phyloP scores from a whole-genome alignment of 129 eudicot species.

The Flaveria robusta region DNA sequence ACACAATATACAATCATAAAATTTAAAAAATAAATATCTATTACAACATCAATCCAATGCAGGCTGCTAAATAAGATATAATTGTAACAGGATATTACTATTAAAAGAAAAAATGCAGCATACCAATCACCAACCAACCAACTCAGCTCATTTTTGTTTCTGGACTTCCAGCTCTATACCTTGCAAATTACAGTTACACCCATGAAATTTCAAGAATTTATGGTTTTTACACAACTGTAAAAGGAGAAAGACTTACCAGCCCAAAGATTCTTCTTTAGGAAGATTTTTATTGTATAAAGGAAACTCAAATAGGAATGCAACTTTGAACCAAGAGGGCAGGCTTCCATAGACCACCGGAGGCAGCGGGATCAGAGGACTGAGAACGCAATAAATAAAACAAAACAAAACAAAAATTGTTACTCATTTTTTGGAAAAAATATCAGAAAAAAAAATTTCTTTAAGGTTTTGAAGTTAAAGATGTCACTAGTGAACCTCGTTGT shows the following conservation, averaged over 20 bases:
- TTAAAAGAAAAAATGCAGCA: neutral
- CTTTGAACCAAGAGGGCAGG: constrained; percentile 74
- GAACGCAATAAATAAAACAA: neutral
- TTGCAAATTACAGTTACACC: constrained; percentile 38
- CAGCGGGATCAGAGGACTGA: constrained; percentile 86
- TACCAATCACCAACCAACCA: constrained; percentile 16
- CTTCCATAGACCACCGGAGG: constrained; percentile 68
- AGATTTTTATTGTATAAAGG: constrained; percentile 80
- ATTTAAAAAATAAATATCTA: neutral
- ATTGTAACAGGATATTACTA: neutral
- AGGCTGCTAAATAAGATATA: constrained; percentile 12
- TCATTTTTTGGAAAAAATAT: constrained; percentile 12
- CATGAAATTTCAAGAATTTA: constrained; percentile 17
- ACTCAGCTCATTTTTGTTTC: constrained; percentile 31
- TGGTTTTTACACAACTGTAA: neutral
- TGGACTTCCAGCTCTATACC: constrained; percentile 31
- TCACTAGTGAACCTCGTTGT: constrained; percentile 65
- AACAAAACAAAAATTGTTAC: neutral
- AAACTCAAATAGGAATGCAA: constrained; percentile 78
- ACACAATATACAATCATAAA: constrained; percentile 8
- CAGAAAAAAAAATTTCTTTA: neutral
- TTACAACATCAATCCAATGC: neutral
- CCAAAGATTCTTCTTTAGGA: constrained; percentile 52
- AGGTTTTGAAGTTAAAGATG: neutral
- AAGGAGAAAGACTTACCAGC: constrained; percentile 51